phyloP scores from a whole-genome alignment of 2,329 filamentous ascomycete species.

The Beauveria australis region DNA sequence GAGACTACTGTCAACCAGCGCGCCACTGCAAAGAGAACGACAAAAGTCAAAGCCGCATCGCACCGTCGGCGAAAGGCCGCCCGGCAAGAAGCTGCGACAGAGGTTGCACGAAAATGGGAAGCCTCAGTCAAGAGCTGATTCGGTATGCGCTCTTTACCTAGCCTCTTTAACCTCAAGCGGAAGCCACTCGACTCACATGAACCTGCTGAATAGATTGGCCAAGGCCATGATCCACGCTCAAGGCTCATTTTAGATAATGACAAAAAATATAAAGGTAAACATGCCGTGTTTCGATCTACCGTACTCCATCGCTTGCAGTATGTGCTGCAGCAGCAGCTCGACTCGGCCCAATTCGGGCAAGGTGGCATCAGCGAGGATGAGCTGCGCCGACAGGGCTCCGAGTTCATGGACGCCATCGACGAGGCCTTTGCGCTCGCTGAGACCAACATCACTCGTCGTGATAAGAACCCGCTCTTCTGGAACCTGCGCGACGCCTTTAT shows the following conservation, averaged over 20 bases:
- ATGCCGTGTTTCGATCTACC: constrained; percentile 26
- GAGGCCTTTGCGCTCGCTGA: constrained; percentile 36
- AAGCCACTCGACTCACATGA: background rate
- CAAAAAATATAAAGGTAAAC: constrained; percentile 19
- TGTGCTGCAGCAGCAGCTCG: constrained; percentile 23
- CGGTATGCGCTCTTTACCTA: constrained; percentile 17
- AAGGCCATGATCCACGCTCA: constrained; percentile 27
- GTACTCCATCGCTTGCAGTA: constrained; percentile 28
- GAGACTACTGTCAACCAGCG: background rate
- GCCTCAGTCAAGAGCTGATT: constrained; percentile 12
- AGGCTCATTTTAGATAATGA: constrained; percentile 21
- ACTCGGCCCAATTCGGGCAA: constrained; percentile 16
- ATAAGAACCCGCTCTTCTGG: constrained; percentile 48
- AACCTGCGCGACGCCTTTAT: constrained; percentile 54
- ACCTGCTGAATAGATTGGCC: constrained; percentile 19
- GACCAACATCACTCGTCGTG: constrained; percentile 26
- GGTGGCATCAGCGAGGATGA: constrained; percentile 28
- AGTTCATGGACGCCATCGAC: constrained; percentile 38
- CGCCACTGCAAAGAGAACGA: background rate
- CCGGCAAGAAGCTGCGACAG: background rate
- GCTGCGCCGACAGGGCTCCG: constrained; percentile 33
- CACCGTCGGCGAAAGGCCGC: background rate
- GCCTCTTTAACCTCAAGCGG: background rate
- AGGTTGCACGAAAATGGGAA: background rate
- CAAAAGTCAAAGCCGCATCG: background rate